Percentiles rank a stretch among this genome's conserved stretches.
Conservation (phyloP, 1,284 basidiomycete species). For the Papiliotrema terrestris region DNA sequence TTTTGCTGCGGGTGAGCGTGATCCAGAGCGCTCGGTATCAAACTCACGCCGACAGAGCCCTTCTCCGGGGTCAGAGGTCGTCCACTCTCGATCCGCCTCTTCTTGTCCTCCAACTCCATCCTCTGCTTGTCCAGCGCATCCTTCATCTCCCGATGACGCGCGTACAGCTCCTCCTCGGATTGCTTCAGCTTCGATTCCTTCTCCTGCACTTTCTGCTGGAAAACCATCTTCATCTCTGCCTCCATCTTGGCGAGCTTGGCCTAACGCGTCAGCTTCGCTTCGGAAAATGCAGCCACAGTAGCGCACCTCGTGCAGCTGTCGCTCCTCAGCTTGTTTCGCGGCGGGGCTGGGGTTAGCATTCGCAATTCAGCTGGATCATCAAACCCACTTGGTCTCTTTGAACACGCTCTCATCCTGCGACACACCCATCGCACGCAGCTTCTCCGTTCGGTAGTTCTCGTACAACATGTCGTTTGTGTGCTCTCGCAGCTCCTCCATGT, state of each 20-base stretch:
- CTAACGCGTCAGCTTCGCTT: conserved; percentile 19
- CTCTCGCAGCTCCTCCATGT: conserved; percentile 96
- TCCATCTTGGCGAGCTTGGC: conserved; percentile 98
- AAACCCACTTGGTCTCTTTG: conserved; percentile 91
- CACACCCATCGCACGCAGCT: conserved; percentile 90
- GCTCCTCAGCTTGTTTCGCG: conserved; percentile 90
- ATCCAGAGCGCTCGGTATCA: no score
- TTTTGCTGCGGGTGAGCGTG: conserved; percentile 14
- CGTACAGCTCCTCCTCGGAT: conserved; percentile 95
- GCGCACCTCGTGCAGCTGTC: conserved; percentile 70
- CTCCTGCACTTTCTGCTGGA: conserved; percentile 98
- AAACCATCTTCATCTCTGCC: conserved; percentile 98
- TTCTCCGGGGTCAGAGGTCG: conserved; percentile 94
- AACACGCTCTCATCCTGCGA: conserved; percentile 93
- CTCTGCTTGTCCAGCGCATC: conserved; percentile 97
- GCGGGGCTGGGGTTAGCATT: conserved; percentile 64
- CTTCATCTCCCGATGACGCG: conserved; percentile 97
- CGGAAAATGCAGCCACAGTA: neutral
- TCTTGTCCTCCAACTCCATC: conserved; percentile 94
- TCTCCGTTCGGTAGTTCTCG: conserved; percentile 94
- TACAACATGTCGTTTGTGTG: conserved; percentile 90
- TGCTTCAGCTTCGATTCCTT: conserved; percentile 98
- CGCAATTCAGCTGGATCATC: neutral
- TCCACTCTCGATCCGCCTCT: conserved; percentile 90
- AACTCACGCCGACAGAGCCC: conserved; percentile 46